These are phyloP conservation scores for Globisporangium apiculatum DNA, from an alignment of 352 stramenopile species.

Conservation along the genomic window DNA sequence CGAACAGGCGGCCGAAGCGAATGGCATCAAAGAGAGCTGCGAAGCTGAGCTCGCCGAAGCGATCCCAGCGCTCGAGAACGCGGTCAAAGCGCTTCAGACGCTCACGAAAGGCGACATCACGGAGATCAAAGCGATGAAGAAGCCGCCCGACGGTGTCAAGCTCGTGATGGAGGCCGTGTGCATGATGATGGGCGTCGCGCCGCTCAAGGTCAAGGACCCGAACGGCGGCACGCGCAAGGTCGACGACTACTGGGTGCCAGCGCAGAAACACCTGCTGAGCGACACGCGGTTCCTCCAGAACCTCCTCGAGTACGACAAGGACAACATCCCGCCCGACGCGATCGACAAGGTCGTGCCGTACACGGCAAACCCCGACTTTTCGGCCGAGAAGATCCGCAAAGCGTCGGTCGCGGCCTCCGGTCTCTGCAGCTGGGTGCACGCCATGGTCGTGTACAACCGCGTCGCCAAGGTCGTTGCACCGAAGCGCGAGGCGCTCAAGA, in stretches of 20 bases:
- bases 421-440: slow-evolving; percentile 93
- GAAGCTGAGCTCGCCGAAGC: slow-evolving; percentile 90
- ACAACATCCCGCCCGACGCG: slow-evolving; percentile 89
- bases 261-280: slow-evolving; percentile 90
- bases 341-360: slow-evolving; percentile 89
- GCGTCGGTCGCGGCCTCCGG: slow-evolving; percentile 91
- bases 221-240: slow-evolving; percentile 89
- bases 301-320: slow-evolving; percentile 94
- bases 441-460: slow-evolving; percentile 94
- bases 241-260: slow-evolving; percentile 92
- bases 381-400: slow-evolving; percentile 92
- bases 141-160: slow-evolving; percentile 92
- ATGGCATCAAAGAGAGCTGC: slow-evolving; percentile 87
- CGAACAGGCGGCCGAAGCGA: slow-evolving; percentile 82
- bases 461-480: slow-evolving; percentile 91
- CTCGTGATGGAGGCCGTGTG: slow-evolving; percentile 93
- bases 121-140: slow-evolving; percentile 97
- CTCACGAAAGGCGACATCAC: slow-evolving; percentile 93
- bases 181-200: slow-evolving; percentile 93
- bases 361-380: slow-evolving; percentile 86
- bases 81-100: slow-evolving; percentile 88
- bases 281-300: slow-evolving; percentile 92
- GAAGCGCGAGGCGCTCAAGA: slow-evolving; percentile 90
- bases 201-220: slow-evolving; percentile 90
- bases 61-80: slow-evolving; percentile 89